Evolutionary conservation across 2,329 filamentous ascomycete species (phyloP).

Genomic region (Arthroderma sp.): DNA sequence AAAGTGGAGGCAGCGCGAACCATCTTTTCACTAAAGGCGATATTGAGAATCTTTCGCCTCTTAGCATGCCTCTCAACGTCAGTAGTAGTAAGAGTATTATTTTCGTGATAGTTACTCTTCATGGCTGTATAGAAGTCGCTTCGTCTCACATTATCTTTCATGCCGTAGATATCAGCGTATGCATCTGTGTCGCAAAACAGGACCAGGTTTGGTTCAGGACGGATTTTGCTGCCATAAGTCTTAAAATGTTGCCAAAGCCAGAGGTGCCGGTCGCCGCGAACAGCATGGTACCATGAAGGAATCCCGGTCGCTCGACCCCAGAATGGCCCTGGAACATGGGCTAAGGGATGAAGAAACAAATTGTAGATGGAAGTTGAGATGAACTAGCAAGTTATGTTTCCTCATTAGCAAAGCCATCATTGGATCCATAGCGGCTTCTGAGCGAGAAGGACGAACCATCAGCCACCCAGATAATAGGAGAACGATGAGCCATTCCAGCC

Average conservation of each 20-base stretch:
- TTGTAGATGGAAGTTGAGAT: neutral
- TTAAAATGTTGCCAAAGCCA: neutral
- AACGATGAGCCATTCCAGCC: too few relatives aligned
- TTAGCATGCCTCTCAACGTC: neutral
- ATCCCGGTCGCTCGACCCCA: neutral
- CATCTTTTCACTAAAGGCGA: neutral
- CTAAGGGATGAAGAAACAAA: neutral
- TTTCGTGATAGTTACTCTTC: neutral
- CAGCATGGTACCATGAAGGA: neutral
- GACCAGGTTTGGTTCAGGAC: neutral
- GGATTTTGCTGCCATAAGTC: neutral
- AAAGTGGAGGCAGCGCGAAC: neutral
- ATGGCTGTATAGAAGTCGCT: neutral
- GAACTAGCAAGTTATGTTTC: neutral
- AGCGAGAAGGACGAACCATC: too few relatives aligned
- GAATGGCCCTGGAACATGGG: neutral
- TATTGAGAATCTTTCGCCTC: neutral
- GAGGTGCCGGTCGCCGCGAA: neutral
- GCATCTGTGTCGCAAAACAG: neutral
- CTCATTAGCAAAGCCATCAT: too few relatives aligned
- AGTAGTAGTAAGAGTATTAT: neutral
- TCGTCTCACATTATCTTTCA: neutral
- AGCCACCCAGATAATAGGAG: too few relatives aligned
- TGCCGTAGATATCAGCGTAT: neutral
- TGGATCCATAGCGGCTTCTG: too few relatives aligned